These are phyloP conservation scores for Tripidium arundinaceum DNA, from an alignment of 202 grass and related monocot species.

Conservation along the genomic window DNA sequence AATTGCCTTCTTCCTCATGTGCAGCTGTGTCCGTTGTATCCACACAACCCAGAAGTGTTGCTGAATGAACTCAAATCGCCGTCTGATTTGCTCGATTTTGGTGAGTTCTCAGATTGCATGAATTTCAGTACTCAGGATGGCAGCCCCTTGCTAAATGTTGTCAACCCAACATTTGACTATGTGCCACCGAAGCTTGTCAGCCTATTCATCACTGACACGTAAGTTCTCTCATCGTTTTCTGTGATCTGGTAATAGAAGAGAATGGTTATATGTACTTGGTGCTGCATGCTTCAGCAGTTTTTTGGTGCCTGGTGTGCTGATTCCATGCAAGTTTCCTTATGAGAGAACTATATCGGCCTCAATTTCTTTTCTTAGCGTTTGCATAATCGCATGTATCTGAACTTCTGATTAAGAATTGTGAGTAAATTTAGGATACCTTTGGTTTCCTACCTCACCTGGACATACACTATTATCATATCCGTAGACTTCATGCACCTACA, in stretches of 20 bases:
- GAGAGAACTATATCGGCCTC: neutral
- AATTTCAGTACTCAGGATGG: slow-evolving; percentile 65
- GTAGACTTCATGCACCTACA: neutral
- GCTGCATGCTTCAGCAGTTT: neutral
- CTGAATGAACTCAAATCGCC: slow-evolving; percentile 89
- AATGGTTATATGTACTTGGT: neutral
- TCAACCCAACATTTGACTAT: slow-evolving; percentile 96
- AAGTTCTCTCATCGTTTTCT: slow-evolving; percentile 16
- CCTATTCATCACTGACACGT: slow-evolving; percentile 93
- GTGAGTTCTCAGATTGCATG: slow-evolving; percentile 93
- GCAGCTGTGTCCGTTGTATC: slow-evolving; percentile 88
- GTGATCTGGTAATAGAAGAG: neutral
- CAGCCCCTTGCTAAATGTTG: slow-evolving; percentile 68
- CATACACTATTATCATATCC: neutral
- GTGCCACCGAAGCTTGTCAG: slow-evolving; percentile 90
- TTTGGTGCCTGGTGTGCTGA: neutral
- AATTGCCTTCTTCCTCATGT: slow-evolving; percentile 7
- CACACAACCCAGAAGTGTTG: slow-evolving; percentile 85
- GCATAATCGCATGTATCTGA: neutral
- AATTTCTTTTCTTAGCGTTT: neutral
- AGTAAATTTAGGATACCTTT: neutral
- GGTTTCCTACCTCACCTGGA: neutral
- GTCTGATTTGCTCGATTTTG: slow-evolving; percentile 88
- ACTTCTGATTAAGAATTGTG: neutral
- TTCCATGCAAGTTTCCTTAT: neutral